Base-by-base conservation (phyloP, 2,329 filamentous ascomycete genomes). In the Colletotrichum spinosum region DNA sequence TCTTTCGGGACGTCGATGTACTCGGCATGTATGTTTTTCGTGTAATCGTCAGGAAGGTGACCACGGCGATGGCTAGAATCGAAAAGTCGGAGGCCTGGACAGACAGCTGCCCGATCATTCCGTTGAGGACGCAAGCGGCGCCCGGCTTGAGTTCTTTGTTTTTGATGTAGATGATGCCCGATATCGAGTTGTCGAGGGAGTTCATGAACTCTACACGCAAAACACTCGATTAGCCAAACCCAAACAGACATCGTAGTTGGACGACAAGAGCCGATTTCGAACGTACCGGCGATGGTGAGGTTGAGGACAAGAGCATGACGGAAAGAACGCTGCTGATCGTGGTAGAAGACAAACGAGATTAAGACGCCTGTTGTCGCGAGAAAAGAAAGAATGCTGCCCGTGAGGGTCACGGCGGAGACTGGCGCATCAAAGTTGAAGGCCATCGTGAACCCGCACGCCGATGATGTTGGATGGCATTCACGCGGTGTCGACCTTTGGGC, bases 11-110 rank as follows among this genome's bases (percentile, higher is more conserved):
- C 44, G 70, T 70, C 50, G 75, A 71, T 42, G 72, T 68, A 33
- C 76, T 68, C n/a, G 75, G 72, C 64, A 78, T 69, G 44, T 74
- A 73, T 3, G 75, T 74, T 55, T 71, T 74, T 53, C 74, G 72
- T 13, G 73, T 76, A 11, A 83, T 75, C 0, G 78, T 79, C 38
- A 80, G 72, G 10, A 81, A 73, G 5, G 79, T 81, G 2, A 79
- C 73, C 15, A 83, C 72, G 11, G 80, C 75, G 34, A 83, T 83
- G 41, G 80, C 76, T 12, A 83, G 73, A 56, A 83, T 80, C 37
- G 77, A 78, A 64, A 82, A 79, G 60, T 79, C 78, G 33, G 74
- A 74, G 3, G 78, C 77, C 69, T 83, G 80, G 11, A 82, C 81
- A 2, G 78, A 81, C 50, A 82, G 72, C 58, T 83, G 82, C 33